A percentile compares a stretch with the other conserved stretches of the same genome.
Conservation (phyloP, 768 basidiomycete species). For the Lactifluus subvellereus region DNA sequence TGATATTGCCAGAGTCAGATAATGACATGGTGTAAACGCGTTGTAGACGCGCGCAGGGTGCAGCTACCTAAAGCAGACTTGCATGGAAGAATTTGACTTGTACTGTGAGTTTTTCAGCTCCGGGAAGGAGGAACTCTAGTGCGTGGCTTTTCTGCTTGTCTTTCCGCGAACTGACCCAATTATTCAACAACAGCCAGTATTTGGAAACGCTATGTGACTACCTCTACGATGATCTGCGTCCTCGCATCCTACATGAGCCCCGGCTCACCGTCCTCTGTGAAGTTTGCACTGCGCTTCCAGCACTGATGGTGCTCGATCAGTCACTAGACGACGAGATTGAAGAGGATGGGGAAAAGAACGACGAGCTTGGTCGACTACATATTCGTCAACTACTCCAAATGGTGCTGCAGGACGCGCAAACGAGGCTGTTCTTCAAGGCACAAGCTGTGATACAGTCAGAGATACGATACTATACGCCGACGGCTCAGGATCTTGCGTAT, state of each 20-base stretch:
- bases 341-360: conserved; percentile 34
- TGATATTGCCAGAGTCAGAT: no score
- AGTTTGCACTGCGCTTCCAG: conserved; percentile 93
- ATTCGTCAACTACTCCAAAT: conserved; percentile 78
- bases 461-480: conserved; percentile 76
- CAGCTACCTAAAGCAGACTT: conserved; percentile 86
- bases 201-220: conserved; percentile 89
- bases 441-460: conserved; percentile 88
- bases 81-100: conserved; percentile 82
- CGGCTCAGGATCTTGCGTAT: conserved; percentile 76
- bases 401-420: conserved; percentile 95
- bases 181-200: conserved; percentile 54
- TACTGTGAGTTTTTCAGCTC: conserved; percentile 86
- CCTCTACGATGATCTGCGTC: conserved; percentile 92
- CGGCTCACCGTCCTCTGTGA: conserved; percentile 84
- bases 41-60: conserved; percentile 86
- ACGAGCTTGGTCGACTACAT: conserved; percentile 57
- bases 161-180: not conserved
- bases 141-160: conserved; percentile 27
- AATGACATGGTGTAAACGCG: not conserved
- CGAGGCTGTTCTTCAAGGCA: conserved; percentile 91
- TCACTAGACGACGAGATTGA: conserved; percentile 33
- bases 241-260: conserved; percentile 90
- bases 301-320: conserved; percentile 92
- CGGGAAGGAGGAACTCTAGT: conserved; percentile 74